Percentiles rank a stretch among this genome's conserved stretches.
These are phyloP conservation scores for Fraxinus ornus DNA, from an alignment of 305 asterid species.

Conservation along the genomic window DNA sequence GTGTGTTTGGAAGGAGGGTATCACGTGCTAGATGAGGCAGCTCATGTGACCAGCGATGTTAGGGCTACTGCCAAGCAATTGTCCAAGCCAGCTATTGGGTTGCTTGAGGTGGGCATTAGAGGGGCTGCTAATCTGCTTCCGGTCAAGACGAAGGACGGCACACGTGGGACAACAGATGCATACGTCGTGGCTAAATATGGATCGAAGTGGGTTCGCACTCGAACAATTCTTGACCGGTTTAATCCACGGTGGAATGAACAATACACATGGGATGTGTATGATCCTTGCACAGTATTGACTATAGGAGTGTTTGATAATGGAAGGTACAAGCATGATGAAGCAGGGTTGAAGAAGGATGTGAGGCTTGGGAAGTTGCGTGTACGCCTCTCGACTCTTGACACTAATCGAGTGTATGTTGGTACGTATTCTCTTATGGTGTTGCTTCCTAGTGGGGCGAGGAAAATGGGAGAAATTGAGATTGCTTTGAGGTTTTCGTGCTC, in stretches of 20 bases:
- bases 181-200: slow-evolving; percentile 87
- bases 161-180: slow-evolving; percentile 80
- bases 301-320: slow-evolving; percentile 84
- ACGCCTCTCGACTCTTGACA: slow-evolving; percentile 75
- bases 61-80: slow-evolving; percentile 73
- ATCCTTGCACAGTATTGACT: slow-evolving; percentile 80
- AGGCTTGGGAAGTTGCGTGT: slow-evolving; percentile 78
- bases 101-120: slow-evolving; percentile 76
- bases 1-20: slow-evolving; percentile 85
- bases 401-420: slow-evolving; percentile 69
- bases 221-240: slow-evolving; percentile 72
- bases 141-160: slow-evolving; percentile 75
- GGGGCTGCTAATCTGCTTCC: slow-evolving; percentile 78
- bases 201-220: slow-evolving; percentile 84
- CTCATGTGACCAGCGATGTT: slow-evolving; percentile 85
- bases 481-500: slow-evolving; percentile 75
- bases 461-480: slow-evolving; percentile 85
- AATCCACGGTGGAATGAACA: slow-evolving; percentile 91
- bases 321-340: slow-evolving; percentile 55
- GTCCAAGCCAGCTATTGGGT: slow-evolving; percentile 70
- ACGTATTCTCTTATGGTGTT: slow-evolving; percentile 59
- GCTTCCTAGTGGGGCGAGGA: slow-evolving; percentile 73
- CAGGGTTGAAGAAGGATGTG: slow-evolving; percentile 47
- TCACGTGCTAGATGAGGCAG: slow-evolving; percentile 95
- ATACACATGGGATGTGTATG: slow-evolving; percentile 86